Conservation (phyloP, 2,329 filamentous ascomycete genomes). For the Zasmidium angulare region DNA sequence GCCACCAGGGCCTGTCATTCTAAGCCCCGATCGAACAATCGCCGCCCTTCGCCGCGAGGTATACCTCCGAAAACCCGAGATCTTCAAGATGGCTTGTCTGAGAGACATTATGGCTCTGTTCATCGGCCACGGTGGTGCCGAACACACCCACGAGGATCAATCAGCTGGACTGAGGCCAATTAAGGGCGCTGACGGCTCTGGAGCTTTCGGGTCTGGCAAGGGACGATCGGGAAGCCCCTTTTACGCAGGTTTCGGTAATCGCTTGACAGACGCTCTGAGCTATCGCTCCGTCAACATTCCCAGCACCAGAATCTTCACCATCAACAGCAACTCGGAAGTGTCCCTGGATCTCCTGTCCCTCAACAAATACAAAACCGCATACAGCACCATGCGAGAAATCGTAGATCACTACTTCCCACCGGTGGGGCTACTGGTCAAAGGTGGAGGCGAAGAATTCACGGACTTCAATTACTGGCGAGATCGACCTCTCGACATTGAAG, state of each 20-base stretch:
- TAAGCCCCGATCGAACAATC: constrained; percentile 92
- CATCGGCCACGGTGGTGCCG: constrained; percentile 38
- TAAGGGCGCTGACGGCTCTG: constrained; percentile 5
- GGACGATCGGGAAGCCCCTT: constrained; percentile 61
- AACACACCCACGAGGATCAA: constrained; percentile 29
- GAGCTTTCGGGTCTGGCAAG: constrained; percentile 20
- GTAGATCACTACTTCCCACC: constrained; percentile 98
- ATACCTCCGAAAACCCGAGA: constrained; percentile 92
- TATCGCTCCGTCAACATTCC: constrained; percentile 97
- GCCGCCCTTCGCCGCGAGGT: constrained; percentile 88
- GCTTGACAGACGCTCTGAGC: constrained; percentile 91
- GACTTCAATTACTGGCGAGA: constrained; percentile 98
- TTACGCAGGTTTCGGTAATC: constrained; percentile 95
- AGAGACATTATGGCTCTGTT: constrained; percentile 92
- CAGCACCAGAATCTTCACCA: constrained; percentile 91
- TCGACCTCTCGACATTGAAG: constrained; percentile 75
- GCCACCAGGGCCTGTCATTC: constrained; percentile 87
- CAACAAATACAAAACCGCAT: constrained; percentile 94
- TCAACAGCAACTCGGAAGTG: constrained; percentile 96
- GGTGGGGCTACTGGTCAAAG: constrained; percentile 79
- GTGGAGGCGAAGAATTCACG: constrained; percentile 90
- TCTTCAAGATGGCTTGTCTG: constrained; percentile 99
- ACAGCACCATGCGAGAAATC: constrained; percentile 94
- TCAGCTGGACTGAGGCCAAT: constrained; percentile 30
- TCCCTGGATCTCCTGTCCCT: constrained; percentile 84